A percentile compares a stretch with the other conserved stretches of the same genome.
Conservation (phyloP, 169 alveolate genomes). For the Neospora caninum region DNA sequence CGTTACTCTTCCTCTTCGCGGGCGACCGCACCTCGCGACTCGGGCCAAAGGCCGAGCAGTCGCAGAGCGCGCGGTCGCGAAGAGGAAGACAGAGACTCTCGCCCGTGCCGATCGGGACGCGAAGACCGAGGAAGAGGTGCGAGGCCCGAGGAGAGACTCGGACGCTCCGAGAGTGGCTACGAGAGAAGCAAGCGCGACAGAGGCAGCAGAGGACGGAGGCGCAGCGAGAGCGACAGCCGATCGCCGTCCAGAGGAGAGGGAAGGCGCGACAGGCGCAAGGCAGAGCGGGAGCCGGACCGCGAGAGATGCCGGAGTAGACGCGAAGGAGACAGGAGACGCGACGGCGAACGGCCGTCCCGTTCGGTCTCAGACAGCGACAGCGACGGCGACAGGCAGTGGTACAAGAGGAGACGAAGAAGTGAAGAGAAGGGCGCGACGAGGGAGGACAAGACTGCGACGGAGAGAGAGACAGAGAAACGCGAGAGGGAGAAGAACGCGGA, state of each 20-base stretch:
- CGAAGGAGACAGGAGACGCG: constrained; percentile 31
- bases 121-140: neutral
- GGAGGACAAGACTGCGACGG: neutral
- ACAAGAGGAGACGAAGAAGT: neutral
- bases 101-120: neutral
- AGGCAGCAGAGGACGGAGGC: neutral
- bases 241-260: neutral
- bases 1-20: neutral
- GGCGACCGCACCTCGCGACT: neutral
- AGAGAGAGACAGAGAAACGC: neutral
- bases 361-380: constrained; percentile 3
- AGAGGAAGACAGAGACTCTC: neutral
- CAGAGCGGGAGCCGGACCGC: neutral
- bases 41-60: neutral
- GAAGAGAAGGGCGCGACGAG: neutral
- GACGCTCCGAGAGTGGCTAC: neutral
- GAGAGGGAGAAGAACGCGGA: neutral
- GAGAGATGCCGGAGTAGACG: neutral
- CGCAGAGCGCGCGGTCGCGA: neutral
- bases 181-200: neutral
- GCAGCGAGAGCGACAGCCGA: neutral
- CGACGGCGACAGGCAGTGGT: constrained; percentile 23
- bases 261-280: neutral
- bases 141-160: neutral
- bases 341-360: constrained; percentile 20